These are phyloP conservation scores for Zymoseptoria ardabiliae DNA, from an alignment of 2,329 filamentous ascomycete species.

Conservation along the genomic window DNA sequence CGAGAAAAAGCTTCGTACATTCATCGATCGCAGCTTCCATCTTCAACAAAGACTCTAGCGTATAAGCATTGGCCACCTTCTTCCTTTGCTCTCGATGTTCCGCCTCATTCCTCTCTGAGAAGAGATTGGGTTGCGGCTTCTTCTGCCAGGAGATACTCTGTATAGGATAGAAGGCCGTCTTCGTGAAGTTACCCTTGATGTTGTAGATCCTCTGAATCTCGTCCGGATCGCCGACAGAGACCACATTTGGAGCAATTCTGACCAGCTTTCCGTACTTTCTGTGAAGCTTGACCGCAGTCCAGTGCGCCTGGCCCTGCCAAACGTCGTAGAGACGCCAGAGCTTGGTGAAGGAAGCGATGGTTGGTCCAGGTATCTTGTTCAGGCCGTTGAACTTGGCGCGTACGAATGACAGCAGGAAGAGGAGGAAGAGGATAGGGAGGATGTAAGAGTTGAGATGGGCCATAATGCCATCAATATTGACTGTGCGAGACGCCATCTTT, in stretches of 20 bases:
- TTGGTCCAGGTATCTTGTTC: constrained; percentile 16
- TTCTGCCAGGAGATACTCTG: constrained; percentile 20
- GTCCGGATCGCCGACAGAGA: neutral
- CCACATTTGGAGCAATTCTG: constrained; percentile 1
- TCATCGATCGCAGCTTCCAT: constrained; percentile 6
- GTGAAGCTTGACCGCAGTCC: constrained; percentile 27
- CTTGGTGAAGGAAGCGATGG: constrained; percentile 15
- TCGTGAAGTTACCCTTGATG: neutral
- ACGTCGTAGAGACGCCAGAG: constrained; percentile 17
- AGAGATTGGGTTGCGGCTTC: constrained; percentile 21
- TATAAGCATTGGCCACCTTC: constrained; percentile 10
- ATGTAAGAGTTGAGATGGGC: too few relatives aligned
- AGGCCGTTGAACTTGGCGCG: neutral
- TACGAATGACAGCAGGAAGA: too few relatives aligned
- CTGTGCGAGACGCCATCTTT: too few relatives aligned
- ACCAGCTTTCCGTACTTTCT: constrained; percentile 19
- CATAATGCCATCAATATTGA: too few relatives aligned
- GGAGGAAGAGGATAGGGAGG: too few relatives aligned
- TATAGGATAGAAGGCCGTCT: constrained; percentile 25
- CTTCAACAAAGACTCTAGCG: constrained; percentile 5
- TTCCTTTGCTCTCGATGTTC: constrained; percentile 35
- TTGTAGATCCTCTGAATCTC: constrained; percentile 1
- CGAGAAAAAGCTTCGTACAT: constrained; percentile 2
- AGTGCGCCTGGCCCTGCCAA: constrained; percentile 16
- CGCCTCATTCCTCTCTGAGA: constrained; percentile 32